Conservation (phyloP, 2,329 filamentous ascomycete genomes). For the Fusarium vanettenii region DNA sequence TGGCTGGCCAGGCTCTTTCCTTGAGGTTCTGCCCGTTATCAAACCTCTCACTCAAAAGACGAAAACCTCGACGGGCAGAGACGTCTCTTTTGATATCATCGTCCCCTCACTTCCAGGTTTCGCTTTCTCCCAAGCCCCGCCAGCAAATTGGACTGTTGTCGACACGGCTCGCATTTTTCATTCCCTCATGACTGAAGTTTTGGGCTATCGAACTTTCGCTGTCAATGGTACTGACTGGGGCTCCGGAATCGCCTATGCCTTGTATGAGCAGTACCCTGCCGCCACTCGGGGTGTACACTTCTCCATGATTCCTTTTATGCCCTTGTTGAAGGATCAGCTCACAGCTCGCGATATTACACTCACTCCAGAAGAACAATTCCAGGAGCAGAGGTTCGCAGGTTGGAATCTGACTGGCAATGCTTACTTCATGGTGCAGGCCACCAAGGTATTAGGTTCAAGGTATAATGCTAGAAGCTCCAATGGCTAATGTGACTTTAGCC, state of each 20-base stretch:
- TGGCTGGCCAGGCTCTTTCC: slow-evolving; percentile 59
- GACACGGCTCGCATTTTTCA: slow-evolving; percentile 53
- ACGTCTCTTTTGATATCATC: slow-evolving; percentile 33
- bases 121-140: slow-evolving; percentile 48
- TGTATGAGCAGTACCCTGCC: slow-evolving; percentile 24
- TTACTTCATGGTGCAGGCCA: slow-evolving; percentile 21
- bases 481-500: slow-evolving; percentile 36
- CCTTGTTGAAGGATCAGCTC: slow-evolving; percentile 10
- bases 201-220: slow-evolving; percentile 50
- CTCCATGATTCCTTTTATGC: slow-evolving; percentile 23
- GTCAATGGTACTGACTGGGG: slow-evolving; percentile 35
- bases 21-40: slow-evolving; percentile 51
- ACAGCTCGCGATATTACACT: slow-evolving; percentile 11
- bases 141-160: slow-evolving; percentile 47
- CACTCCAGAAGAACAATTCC: slow-evolving; percentile 4
- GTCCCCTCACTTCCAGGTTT: slow-evolving; percentile 54
- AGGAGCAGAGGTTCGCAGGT: background rate
- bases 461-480: background rate
- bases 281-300: slow-evolving; percentile 25
- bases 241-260: slow-evolving; percentile 5
- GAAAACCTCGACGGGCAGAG: background rate
- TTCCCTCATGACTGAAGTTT: slow-evolving; percentile 49
- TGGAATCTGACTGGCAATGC: slow-evolving; percentile 15
- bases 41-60: background rate
- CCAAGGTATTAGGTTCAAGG: background rate